Evolutionary conservation across 106 monocot genomes (phyloP), one percentile per base, ranked within the genome.

Genomic region (Chionographis japonica): DNA sequence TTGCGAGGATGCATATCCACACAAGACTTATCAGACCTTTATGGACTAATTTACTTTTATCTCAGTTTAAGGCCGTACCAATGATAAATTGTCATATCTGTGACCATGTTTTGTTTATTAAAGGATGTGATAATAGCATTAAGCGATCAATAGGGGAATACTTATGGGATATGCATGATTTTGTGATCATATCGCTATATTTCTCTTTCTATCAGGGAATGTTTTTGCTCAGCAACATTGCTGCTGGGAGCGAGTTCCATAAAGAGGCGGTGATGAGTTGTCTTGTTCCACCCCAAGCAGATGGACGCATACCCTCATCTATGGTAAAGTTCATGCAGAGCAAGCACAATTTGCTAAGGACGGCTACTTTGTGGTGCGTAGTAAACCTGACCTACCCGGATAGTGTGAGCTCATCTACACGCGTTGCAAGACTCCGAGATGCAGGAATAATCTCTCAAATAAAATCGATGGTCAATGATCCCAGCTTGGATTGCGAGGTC

Each of bases 401-500:
- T 18, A 68, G 78, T 50, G 37, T 54, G 13, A 66, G 54, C 35
- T 79, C 86, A n/a, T 67, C 79, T 35, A 14, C 37, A 61, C 79
- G 95, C 12, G 61, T 82, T 70, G 60, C 69, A 18, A 86, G 82
- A 61, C 71, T 97, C 38, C 78, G 75, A 51, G 70, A 80, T 53
- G 75, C 84, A 35, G 92, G 95, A 17, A 72, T 97, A 62, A 53
- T 92, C 20, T 72, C 77, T 67, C 95, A 97, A 73, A 62, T 97
- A 39, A 92, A 86, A 55, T 57, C 19, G 35, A 97, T 97, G 95
- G 77, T 86, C 50, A 77, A 85, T 63, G 95, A 97, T 69, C 71
- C 82, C 15, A 87, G 80, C 67, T 74, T 97, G 59, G 95, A 97
- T 81, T 85, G 89, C 80, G 92, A 97, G 95, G 95, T 97, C 35